phyloP scores from a whole-genome alignment of 495 filamentous ascomycete genomes.

The Penicillium paxilli region DNA sequence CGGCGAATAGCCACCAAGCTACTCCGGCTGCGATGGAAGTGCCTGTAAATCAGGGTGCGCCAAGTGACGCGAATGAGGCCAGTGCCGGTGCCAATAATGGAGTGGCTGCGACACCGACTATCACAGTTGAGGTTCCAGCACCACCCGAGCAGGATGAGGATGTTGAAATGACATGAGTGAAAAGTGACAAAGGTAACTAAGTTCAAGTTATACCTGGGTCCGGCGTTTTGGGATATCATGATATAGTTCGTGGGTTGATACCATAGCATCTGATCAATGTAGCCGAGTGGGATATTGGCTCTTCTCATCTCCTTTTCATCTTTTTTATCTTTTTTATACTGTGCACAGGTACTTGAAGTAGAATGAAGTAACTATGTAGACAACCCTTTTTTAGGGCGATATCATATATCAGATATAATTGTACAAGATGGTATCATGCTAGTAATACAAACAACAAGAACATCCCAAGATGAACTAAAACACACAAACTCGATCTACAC shows the following conservation, averaged over 20 bases:
- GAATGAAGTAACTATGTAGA: too few relatives aligned
- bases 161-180: constrained; percentile 45
- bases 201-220: neutral
- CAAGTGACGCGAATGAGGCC: constrained; percentile 24
- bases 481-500: constrained; percentile 9
- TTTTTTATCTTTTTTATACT: too few relatives aligned
- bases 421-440: constrained; percentile 11
- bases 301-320: too few relatives aligned
- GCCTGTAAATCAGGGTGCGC: constrained; percentile 5
- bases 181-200: too few relatives aligned
- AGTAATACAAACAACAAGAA: constrained; percentile 4
- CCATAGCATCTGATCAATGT: constrained; percentile 1
- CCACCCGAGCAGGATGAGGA: constrained; percentile 31
- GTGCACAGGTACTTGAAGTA: too few relatives aligned
- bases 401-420: neutral
- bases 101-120: constrained; percentile 26
- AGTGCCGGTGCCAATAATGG: constrained; percentile 22
- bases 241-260: neutral
- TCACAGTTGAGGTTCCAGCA: constrained; percentile 19
- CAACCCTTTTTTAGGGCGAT: neutral
- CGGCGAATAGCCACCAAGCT: constrained; percentile 23
- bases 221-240: neutral
- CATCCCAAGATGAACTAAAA: too few relatives aligned
- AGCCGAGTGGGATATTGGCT: too few relatives aligned
- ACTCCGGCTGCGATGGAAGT: constrained; percentile 9